Conservation (phyloP, 306 rosid genomes). For the Rosa multiflora region DNA sequence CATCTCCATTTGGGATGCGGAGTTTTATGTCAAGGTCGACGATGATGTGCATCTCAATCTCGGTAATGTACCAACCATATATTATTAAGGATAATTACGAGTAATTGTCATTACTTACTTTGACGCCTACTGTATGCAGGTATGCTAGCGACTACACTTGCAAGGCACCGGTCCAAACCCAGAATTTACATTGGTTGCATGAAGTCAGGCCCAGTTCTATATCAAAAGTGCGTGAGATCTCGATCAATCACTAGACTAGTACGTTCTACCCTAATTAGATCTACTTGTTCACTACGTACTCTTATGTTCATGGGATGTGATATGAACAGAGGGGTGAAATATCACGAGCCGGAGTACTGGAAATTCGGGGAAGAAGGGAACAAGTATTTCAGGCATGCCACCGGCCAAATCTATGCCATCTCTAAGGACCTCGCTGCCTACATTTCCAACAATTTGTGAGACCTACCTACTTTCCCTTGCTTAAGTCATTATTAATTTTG, state of each 20-base stretch:
- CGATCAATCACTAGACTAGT: background rate
- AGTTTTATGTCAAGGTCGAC: constrained; percentile 84
- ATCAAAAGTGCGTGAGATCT: constrained; percentile 48
- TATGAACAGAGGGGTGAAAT: constrained; percentile 68
- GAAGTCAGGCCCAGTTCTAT: constrained; percentile 97
- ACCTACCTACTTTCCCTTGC: background rate
- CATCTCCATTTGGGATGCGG: constrained; percentile 76
- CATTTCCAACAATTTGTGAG: constrained; percentile 64
- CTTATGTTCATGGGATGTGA: background rate
- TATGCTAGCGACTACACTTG: constrained; percentile 52
- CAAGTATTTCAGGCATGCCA: constrained; percentile 91
- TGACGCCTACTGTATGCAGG: constrained; percentile 30
- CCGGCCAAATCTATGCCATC: constrained; percentile 91
- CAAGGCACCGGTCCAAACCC: constrained; percentile 59
- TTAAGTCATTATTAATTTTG: background rate
- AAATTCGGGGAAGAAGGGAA: constrained; percentile 96
- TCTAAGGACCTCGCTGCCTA: constrained; percentile 86
- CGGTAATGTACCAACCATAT: constrained; percentile 29
- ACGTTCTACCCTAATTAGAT: background rate
- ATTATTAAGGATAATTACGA: background rate
- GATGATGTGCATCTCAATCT: constrained; percentile 84
- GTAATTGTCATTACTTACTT: background rate
- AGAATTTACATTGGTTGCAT: constrained; percentile 87
- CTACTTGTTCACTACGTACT: background rate
- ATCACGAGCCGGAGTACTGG: constrained; percentile 90